Conservation (phyloP, 805 yeast species). For the Tetrapisispora nanseiensis region DNA sequence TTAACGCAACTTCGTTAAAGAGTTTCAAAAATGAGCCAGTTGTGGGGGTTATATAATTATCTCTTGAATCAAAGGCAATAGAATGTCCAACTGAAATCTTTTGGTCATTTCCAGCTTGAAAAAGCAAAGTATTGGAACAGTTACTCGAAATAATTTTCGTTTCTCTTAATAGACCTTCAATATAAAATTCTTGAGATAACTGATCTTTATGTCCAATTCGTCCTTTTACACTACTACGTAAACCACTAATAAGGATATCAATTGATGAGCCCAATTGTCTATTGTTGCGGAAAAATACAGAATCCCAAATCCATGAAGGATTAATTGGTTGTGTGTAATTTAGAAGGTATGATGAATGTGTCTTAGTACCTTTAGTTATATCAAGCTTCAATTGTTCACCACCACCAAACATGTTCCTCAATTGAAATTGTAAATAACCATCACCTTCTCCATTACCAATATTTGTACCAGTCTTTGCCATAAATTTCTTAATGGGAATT, state of each 20-base stretch:
- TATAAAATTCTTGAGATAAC: slow-evolving; percentile 40
- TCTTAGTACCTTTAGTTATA: slow-evolving; percentile 51
- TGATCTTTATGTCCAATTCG: slow-evolving; percentile 14
- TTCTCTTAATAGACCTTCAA: slow-evolving; percentile 27
- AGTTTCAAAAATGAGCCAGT: slow-evolving; percentile 36
- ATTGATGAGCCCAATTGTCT: slow-evolving; percentile 46
- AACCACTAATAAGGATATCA: slow-evolving; percentile 42
- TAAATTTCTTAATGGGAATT: slow-evolving; percentile 55
- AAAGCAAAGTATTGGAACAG: slow-evolving; percentile 48
- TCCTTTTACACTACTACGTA: slow-evolving; percentile 14
- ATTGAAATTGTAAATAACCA: slow-evolving; percentile 73
- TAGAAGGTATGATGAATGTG: slow-evolving; percentile 43
- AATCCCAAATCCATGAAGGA: slow-evolving; percentile 45
- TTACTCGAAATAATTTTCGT: slow-evolving; percentile 33
- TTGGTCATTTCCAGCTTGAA: slow-evolving; percentile 50
- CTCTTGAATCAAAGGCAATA: slow-evolving; percentile 33
- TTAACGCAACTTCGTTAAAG: slow-evolving; percentile 36
- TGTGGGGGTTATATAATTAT: slow-evolving; percentile 34
- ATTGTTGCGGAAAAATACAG: slow-evolving; percentile 39
- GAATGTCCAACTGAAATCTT: slow-evolving; percentile 46
- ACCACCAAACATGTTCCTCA: slow-evolving; percentile 53
- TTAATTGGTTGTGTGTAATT: slow-evolving; percentile 44
- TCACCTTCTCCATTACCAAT: slow-evolving; percentile 94
- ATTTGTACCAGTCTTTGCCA: slow-evolving; percentile 88
- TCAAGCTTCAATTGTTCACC: slow-evolving; percentile 52